phyloP scores from a whole-genome alignment of 441 rosid species.

The Mallotus repandus region DNA sequence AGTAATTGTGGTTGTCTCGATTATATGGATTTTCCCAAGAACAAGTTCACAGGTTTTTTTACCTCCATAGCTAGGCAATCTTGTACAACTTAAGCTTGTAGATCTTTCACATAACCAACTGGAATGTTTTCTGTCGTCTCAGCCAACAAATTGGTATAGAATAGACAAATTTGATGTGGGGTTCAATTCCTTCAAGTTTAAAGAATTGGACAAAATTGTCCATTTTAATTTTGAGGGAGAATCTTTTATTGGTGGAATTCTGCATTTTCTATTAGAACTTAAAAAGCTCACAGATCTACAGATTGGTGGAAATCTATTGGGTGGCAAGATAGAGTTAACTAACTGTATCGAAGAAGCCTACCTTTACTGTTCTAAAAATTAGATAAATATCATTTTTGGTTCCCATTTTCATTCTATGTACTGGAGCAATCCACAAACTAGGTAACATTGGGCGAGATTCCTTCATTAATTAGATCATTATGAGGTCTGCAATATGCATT shows the following conservation, averaged over 20 bases:
- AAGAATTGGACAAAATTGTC: conserved; percentile 49
- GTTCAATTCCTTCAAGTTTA: conserved; percentile 48
- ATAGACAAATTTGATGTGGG: conserved; percentile 54
- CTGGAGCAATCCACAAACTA: no score
- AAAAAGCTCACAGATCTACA: conserved; percentile 46
- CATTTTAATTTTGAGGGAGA: conserved; percentile 51
- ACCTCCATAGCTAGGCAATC: conserved; percentile 59
- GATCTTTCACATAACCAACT: conserved; percentile 61
- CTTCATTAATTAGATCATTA: conserved; percentile 52
- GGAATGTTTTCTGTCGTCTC: conserved; percentile 58
- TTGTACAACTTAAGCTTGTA: conserved; percentile 39
- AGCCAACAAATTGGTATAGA: conserved; percentile 48
- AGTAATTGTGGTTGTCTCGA: conserved; percentile 46
- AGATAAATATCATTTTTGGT: no score
- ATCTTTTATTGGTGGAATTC: conserved; percentile 70
- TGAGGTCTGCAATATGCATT: conserved; percentile 46
- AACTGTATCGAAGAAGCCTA: no score
- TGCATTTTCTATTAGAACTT: conserved; percentile 49
- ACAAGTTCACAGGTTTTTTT: conserved; percentile 55
- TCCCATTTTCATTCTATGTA: no score
- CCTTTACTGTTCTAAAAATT: no score
- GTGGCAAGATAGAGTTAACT: no score
- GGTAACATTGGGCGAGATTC: conserved; percentile 77
- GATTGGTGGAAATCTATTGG: conserved; percentile 60
- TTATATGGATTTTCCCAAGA: conserved; percentile 51